Evolutionary conservation across 345 rosid species (phyloP).

Genomic region (Eucalyptus leucophloia): DNA sequence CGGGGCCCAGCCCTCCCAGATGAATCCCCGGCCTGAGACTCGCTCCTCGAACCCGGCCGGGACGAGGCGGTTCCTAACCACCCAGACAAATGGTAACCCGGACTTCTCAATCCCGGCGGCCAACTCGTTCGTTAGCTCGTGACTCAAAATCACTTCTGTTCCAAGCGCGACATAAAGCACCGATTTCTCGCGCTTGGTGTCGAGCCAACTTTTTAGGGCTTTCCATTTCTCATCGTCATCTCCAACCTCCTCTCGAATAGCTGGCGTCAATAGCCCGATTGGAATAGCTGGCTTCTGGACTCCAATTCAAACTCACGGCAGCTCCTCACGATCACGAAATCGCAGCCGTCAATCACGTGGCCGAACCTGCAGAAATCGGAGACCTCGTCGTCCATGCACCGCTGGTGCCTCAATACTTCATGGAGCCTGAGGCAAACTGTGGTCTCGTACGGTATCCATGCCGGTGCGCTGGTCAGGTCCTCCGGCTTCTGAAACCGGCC

Average conservation of each 20-base stretch:
- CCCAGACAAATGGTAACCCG: conserved; percentile 5
- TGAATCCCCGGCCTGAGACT: neutral
- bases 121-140: neutral
- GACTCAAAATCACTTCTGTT: neutral
- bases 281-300: neutral
- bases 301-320: conserved; percentile 1
- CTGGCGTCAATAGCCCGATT: neutral
- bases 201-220: neutral
- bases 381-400: neutral
- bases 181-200: neutral
- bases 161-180: conserved; percentile 7
- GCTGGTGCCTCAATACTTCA: neutral
- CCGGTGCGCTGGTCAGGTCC: conserved; percentile 9
- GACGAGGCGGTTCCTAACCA: neutral
- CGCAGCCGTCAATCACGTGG: neutral
- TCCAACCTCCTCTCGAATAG: neutral
- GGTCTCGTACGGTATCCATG: conserved; percentile 9
- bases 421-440: neutral
- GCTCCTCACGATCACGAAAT: neutral
- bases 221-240: neutral
- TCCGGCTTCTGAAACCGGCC: neutral
- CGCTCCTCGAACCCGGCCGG: neutral
- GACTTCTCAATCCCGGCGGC: conserved; percentile 7
- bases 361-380: neutral
- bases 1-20: conserved; percentile 5